Percentiles rank a stretch among this genome's conserved stretches.
Conservation (phyloP, 2,329 filamentous ascomycete species). For the Penicillium sumatraense region DNA sequence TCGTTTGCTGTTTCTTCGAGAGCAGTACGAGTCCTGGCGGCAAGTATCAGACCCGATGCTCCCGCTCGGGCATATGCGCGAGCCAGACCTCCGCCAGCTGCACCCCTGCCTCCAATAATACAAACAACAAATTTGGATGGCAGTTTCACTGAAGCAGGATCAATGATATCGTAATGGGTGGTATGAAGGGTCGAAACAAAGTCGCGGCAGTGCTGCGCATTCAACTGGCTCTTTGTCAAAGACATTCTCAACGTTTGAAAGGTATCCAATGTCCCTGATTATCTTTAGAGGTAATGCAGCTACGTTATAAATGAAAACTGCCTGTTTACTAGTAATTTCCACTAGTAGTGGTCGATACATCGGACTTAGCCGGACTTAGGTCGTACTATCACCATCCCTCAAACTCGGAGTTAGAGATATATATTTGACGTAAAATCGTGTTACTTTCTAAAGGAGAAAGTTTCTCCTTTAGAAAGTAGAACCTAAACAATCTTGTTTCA, state of each 20-base stretch:
- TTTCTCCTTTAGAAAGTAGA: too few relatives aligned
- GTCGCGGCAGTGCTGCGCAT: slow-evolving; percentile 13
- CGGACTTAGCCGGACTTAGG: slow-evolving; percentile 3
- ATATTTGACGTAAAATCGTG: too few relatives aligned
- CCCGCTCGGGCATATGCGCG: slow-evolving; percentile 39
- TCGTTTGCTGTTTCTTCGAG: slow-evolving; percentile 32
- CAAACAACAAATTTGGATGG: slow-evolving; percentile 35
- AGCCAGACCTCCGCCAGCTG: slow-evolving; percentile 42
- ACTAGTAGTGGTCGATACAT: too few relatives aligned
- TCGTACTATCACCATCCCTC: too few relatives aligned
- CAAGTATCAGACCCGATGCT: slow-evolving; percentile 38
- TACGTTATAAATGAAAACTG: too few relatives aligned
- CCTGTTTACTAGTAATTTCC: too few relatives aligned
- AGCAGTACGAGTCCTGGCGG: slow-evolving; percentile 33
- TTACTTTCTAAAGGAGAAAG: too few relatives aligned
- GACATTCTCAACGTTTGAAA: too few relatives aligned
- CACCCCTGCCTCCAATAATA: slow-evolving; percentile 42
- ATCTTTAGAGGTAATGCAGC: too few relatives aligned
- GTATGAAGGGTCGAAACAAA: slow-evolving; percentile 23
- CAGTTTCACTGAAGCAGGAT: slow-evolving; percentile 25
- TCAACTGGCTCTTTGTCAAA: slow-evolving; percentile 15
- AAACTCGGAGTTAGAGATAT: too few relatives aligned
- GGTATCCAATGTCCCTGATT: too few relatives aligned
- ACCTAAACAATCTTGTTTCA: too few relatives aligned
- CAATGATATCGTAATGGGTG: slow-evolving; percentile 21